Conservation (phyloP, 164 flowering plant species). For the Stephania yunnanensis region DNA sequence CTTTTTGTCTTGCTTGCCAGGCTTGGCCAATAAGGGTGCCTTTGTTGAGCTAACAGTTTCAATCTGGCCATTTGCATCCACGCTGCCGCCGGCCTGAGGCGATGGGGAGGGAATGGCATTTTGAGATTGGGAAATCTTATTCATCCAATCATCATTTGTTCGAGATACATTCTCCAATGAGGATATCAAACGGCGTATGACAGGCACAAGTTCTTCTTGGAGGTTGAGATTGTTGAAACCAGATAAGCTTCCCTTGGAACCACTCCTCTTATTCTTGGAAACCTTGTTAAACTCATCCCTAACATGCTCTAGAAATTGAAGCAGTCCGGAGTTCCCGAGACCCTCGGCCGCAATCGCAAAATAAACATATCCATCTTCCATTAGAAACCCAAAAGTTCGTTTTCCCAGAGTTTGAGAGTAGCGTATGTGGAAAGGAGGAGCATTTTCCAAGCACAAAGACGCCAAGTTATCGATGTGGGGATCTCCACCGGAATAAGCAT, state of each 20-base stretch:
- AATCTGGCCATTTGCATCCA: too few species aligned
- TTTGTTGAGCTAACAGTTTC: neutral
- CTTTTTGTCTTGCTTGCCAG: constrained; percentile 12
- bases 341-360: constrained; percentile 54
- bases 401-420: constrained; percentile 51
- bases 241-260: constrained; percentile 8
- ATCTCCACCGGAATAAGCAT: constrained; percentile 42
- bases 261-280: constrained; percentile 25
- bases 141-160: neutral
- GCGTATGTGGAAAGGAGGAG: constrained; percentile 63
- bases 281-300: constrained; percentile 63
- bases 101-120: constrained; percentile 1
- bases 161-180: constrained; percentile 52
- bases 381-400: constrained; percentile 32
- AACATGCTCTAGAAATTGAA: constrained; percentile 51
- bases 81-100: neutral
- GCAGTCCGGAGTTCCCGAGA: constrained; percentile 39
- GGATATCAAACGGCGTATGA: constrained; percentile 43
- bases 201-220: constrained; percentile 62
- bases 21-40: constrained; percentile 7
- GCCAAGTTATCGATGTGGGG: constrained; percentile 54
- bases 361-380: constrained; percentile 65
- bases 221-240: constrained; percentile 30
- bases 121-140: neutral
- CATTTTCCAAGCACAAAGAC: constrained; percentile 47